phyloP scores from a whole-genome alignment of 208 protist species.

The Leishmania braziliensis region DNA sequence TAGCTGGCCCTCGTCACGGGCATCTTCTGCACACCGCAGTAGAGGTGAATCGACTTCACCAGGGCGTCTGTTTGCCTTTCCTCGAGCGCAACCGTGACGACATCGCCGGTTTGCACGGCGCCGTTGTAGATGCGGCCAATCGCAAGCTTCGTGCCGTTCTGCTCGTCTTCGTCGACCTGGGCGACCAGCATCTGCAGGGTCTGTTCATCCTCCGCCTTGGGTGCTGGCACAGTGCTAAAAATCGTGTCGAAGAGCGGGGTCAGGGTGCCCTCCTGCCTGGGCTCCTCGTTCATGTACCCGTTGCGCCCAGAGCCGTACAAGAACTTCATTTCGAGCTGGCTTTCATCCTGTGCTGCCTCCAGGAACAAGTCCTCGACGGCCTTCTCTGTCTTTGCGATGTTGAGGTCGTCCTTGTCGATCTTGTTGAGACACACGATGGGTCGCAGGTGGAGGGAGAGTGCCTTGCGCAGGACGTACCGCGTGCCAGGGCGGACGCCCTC shows the following conservation, averaged over 20 bases:
- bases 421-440: conserved; percentile 99
- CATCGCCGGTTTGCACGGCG: conserved; percentile 81
- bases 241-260: conserved; percentile 96
- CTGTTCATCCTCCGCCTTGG: conserved; percentile 40
- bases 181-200: conserved; percentile 96
- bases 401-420: conserved; percentile 93
- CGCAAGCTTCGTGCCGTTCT: conserved; percentile 81
- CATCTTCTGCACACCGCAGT: conserved; percentile 82
- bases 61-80: conserved; percentile 85
- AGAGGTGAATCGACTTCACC: conserved; percentile 86
- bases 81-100: conserved; percentile 85
- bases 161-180: conserved; percentile 92
- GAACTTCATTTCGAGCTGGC: conserved; percentile 96
- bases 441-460: conserved; percentile 90
- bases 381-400: conserved; percentile 92
- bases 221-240: conserved; percentile 83
- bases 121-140: conserved; percentile 94
- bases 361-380: conserved; percentile 97
- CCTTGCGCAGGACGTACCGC: conserved; percentile 98
- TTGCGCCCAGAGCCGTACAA: conserved; percentile 93
- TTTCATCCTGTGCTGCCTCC: conserved; percentile 92
- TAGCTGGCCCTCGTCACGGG: conserved; percentile 61
- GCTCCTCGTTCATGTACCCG: conserved; percentile 91
- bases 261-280: conserved; percentile 76
- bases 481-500: conserved; percentile 97